Evolutionary conservation across 129 eudicot genomes (phyloP).

Genomic region (Escallonia rubra): DNA sequence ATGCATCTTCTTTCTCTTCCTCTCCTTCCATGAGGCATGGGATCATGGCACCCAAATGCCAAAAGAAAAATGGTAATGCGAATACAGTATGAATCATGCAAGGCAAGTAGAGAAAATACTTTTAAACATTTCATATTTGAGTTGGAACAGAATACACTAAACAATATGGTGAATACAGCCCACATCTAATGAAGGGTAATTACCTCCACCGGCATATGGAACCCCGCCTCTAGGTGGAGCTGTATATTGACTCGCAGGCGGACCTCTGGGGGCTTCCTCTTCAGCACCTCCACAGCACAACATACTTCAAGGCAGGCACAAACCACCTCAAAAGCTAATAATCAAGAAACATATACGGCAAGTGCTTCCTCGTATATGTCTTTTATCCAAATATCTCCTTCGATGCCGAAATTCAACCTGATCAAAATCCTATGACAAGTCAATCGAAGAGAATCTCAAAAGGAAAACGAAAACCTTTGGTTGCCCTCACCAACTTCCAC

Average conservation of each 20-base stretch:
- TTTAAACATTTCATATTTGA: background rate
- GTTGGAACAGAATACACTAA: background rate
- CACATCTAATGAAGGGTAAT: background rate
- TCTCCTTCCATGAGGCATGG: no score
- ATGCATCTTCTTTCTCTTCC: no score
- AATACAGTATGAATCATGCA: background rate
- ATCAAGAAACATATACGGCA: background rate
- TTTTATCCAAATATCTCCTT: slow-evolving; percentile 13
- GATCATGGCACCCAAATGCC: no score
- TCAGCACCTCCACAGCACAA: slow-evolving; percentile 73
- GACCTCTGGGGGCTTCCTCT: slow-evolving; percentile 42
- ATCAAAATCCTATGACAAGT: background rate
- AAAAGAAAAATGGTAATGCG: no score
- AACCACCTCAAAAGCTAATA: background rate
- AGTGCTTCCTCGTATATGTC: background rate
- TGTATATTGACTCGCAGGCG: slow-evolving; percentile 33
- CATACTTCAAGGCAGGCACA: slow-evolving; percentile 30
- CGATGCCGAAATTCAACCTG: slow-evolving; percentile 5
- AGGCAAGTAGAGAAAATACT: background rate
- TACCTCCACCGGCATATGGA: slow-evolving; percentile 42
- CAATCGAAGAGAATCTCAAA: background rate
- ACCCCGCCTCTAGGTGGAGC: slow-evolving; percentile 59
- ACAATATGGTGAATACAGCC: background rate
- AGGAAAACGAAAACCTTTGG: background rate
- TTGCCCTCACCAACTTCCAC: background rate